Percentiles rank a stretch among this genome's conserved stretches.
Conservation (phyloP, 495 filamentous ascomycete species). For the Penicillium salamii region DNA sequence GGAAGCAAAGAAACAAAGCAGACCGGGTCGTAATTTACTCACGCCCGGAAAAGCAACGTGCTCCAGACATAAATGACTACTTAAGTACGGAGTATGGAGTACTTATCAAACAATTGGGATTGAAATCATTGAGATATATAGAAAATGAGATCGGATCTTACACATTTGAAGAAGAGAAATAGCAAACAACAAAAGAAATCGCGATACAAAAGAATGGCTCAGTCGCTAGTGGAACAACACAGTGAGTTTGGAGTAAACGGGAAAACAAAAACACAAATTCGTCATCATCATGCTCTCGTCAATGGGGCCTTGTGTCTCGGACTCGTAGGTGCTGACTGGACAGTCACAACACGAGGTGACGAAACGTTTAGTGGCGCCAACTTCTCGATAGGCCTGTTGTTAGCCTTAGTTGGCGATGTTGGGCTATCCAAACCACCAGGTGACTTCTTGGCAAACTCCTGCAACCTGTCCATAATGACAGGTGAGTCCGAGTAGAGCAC, state of each 20-base stretch:
- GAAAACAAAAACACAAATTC: background rate
- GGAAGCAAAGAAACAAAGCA: no score
- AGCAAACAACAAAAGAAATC: conserved; percentile 1
- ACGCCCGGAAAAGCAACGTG: no score
- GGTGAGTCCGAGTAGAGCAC: conserved; percentile 55
- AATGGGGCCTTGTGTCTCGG: conserved; percentile 13
- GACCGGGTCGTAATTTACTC: no score
- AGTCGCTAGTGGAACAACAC: conserved; percentile 1
- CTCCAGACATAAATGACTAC: no score
- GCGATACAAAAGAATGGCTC: background rate
- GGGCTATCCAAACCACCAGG: conserved; percentile 24
- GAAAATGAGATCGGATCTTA: no score
- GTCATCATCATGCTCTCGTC: background rate
- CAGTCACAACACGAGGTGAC: conserved; percentile 6
- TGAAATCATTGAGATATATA: no score
- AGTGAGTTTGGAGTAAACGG: no score
- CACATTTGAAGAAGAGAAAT: background rate
- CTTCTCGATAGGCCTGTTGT: conserved; percentile 6
- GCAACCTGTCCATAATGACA: conserved; percentile 46
- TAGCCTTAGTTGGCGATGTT: conserved; percentile 11
- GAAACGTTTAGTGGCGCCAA: background rate
- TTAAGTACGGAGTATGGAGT: no score
- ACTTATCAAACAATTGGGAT: no score
- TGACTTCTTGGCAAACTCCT: conserved; percentile 46
- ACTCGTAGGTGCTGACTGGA: conserved; percentile 22